Percentiles rank a stretch among this genome's conserved stretches.
phyloP scores from a whole-genome alignment of 2,329 filamentous ascomycete species.

The Diaporthe sp. region DNA sequence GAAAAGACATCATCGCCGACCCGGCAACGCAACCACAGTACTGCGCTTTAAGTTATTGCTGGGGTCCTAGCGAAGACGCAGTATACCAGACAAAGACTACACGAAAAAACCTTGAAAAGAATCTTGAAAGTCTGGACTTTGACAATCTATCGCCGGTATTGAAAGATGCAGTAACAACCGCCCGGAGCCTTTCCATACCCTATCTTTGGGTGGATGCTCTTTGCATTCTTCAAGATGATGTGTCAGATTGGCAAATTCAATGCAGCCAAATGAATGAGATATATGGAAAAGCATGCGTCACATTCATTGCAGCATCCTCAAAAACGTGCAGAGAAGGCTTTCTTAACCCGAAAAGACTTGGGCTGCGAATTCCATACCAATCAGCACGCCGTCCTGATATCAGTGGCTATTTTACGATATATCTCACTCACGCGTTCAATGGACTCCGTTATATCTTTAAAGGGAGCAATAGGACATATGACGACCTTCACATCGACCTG shows the following conservation, averaged over 20 bases:
- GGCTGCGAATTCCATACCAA: not conserved
- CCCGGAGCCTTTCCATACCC: not conserved
- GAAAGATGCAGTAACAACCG: not conserved
- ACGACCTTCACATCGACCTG: too few relatives aligned
- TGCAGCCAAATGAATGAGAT: conserved; percentile 4
- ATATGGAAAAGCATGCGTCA: not conserved
- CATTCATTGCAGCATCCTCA: conserved; percentile 10
- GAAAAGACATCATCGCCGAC: rapidly evolving
- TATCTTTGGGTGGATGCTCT: conserved; percentile 20
- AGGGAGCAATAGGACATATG: too few relatives aligned
- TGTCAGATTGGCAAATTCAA: not conserved
- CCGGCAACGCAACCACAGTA: not conserved
- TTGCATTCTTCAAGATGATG: conserved; percentile 16
- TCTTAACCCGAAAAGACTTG: not conserved
- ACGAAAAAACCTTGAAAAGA: not conserved
- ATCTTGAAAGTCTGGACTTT: not conserved
- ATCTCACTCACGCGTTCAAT: not conserved
- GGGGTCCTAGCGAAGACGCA: not conserved
- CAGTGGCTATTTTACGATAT: not conserved
- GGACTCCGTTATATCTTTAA: not conserved
- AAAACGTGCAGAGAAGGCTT: not conserved
- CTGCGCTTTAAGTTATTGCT: conserved; percentile 19
- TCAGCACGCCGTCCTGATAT: not conserved
- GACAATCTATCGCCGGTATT: not conserved
- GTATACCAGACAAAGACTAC: not conserved